A percentile compares a stretch with the other conserved stretches of the same genome.
phyloP scores from a whole-genome alignment of 306 rosid genomes.

The Sicyos baderoa region DNA sequence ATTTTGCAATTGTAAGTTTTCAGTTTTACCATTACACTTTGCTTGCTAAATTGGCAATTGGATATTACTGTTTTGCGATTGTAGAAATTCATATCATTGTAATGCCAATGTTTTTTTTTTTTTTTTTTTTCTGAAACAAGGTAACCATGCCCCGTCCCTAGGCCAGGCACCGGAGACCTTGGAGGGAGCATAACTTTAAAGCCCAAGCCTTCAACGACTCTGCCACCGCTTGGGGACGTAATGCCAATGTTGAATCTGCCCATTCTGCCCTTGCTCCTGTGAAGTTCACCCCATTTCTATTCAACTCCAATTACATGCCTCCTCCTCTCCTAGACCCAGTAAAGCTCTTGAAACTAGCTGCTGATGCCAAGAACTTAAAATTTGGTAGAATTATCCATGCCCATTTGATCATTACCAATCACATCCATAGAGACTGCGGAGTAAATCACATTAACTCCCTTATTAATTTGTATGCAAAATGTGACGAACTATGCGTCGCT shows the following conservation, averaged over 20 bases:
- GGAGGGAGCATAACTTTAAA: no score
- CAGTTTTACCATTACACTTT: no score
- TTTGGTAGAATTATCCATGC: conserved; percentile 21
- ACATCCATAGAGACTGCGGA: neutral
- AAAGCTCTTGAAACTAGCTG: conserved; percentile 20
- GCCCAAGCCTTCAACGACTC: no score
- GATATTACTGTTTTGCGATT: no score
- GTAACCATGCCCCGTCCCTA: no score
- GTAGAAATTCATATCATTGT: neutral
- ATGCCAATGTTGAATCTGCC: neutral
- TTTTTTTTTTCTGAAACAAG: no score
- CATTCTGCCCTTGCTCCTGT: neutral
- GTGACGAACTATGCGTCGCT: conserved; percentile 16
- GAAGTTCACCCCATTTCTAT: neutral
- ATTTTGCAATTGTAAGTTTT: no score
- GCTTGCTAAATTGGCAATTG: no score
- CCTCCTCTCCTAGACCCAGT: conserved; percentile 1
- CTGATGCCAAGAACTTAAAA: conserved; percentile 18
- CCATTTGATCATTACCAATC: conserved; percentile 19
- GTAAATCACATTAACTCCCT: conserved; percentile 11
- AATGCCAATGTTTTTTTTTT: neutral
- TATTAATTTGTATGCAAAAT: conserved; percentile 21
- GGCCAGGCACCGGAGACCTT: no score
- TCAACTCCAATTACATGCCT: neutral
- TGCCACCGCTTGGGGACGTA: no score